phyloP scores from a whole-genome alignment of 2,329 filamentous ascomycete species.

The Penicillium sp. region DNA sequence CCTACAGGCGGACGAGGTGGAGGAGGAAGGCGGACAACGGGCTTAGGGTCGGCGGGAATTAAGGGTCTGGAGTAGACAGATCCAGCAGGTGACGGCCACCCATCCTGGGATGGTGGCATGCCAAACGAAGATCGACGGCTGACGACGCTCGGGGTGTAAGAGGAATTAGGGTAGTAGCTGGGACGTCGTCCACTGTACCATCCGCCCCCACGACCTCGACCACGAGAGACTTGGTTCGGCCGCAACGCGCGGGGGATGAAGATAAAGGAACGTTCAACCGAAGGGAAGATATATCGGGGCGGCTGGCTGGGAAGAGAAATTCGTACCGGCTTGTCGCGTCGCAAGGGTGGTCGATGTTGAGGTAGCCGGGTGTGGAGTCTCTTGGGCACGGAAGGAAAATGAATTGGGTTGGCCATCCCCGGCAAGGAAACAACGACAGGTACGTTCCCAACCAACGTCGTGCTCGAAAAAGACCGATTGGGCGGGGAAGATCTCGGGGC shows the following conservation, averaged over 20 bases:
- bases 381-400: slow-evolving; percentile 67
- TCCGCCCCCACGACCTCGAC: slow-evolving; percentile 61
- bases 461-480: slow-evolving; percentile 71
- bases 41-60: slow-evolving; percentile 55
- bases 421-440: slow-evolving; percentile 75
- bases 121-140: slow-evolving; percentile 76
- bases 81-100: slow-evolving; percentile 68
- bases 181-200: slow-evolving; percentile 65
- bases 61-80: slow-evolving; percentile 64
- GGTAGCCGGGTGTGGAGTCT: slow-evolving; percentile 90
- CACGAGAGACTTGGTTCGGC: slow-evolving; percentile 70
- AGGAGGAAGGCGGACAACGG: slow-evolving; percentile 76
- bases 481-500: slow-evolving; percentile 55
- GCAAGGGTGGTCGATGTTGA: slow-evolving; percentile 84
- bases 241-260: slow-evolving; percentile 92
- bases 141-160: slow-evolving; percentile 76
- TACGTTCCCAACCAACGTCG: slow-evolving; percentile 72
- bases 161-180: slow-evolving; percentile 62
- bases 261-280: slow-evolving; percentile 84
- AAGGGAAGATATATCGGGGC: slow-evolving; percentile 84
- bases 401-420: slow-evolving; percentile 60
- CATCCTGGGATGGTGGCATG: slow-evolving; percentile 60
- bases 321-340: slow-evolving; percentile 90
- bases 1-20: slow-evolving; percentile 33
- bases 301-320: slow-evolving; percentile 74